phyloP scores from a whole-genome alignment of 768 basidiomycete genomes.

The Leccinum imitatum region DNA sequence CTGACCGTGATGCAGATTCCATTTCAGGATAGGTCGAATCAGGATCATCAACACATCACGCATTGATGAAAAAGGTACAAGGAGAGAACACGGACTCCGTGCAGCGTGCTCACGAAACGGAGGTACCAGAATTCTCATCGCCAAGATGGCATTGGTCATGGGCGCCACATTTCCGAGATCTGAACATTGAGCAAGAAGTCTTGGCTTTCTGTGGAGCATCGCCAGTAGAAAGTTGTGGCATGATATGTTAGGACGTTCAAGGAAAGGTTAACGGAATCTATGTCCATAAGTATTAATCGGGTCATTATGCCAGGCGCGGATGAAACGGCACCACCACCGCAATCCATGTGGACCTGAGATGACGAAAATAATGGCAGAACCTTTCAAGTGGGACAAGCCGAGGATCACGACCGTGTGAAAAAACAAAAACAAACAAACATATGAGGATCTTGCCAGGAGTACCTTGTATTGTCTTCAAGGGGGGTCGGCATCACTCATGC shows the following conservation, averaged over 20 bases:
- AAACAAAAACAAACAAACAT: not conserved
- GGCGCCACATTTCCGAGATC: not conserved
- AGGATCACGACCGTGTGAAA: not conserved
- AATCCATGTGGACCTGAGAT: not conserved
- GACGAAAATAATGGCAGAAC: not conserved
- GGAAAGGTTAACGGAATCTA: not conserved
- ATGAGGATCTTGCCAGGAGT: no score
- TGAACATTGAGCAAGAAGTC: not conserved
- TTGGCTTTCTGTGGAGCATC: not conserved
- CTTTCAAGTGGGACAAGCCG: not conserved
- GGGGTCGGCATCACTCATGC: not conserved
- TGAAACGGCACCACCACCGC: not conserved
- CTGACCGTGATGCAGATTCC: slow-evolving; percentile 7
- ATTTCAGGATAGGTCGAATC: slow-evolving; percentile 6
- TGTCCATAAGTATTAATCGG: not conserved
- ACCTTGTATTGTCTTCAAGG: not conserved
- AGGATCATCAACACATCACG: not conserved
- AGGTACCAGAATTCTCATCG: slow-evolving; percentile 1
- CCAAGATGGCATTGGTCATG: not conserved
- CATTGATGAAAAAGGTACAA: slow-evolving; percentile 15
- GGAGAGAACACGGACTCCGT: not conserved
- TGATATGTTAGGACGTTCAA: not conserved
- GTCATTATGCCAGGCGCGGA: not conserved
- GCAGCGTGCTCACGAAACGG: not conserved
- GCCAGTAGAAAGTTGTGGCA: not conserved